Evolutionary conservation across 257 asterid species (phyloP).

Genomic region (Solanum chiquidenum): DNA sequence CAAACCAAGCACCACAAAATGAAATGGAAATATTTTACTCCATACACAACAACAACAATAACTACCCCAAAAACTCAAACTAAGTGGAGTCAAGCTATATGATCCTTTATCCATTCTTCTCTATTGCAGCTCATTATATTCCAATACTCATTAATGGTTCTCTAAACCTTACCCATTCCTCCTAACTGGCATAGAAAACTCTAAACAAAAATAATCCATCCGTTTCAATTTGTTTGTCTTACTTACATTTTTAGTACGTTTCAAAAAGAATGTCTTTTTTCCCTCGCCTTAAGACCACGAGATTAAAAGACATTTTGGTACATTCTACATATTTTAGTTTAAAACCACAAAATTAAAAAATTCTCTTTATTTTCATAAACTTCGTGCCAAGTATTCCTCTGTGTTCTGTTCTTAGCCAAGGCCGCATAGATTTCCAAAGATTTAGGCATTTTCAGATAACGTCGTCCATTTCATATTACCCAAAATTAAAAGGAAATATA

Average conservation of each 20-base stretch:
- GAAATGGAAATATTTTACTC: neutral
- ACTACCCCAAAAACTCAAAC: neutral
- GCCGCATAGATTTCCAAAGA: neutral
- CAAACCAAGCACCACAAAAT: neutral
- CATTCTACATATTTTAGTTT: neutral
- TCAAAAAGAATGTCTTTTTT: neutral
- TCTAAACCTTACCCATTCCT: neutral
- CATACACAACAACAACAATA: neutral
- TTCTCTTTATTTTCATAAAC: neutral
- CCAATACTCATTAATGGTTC: neutral
- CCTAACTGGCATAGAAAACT: neutral
- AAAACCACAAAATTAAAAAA: neutral
- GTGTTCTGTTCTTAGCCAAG: neutral
- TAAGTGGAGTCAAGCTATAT: neutral
- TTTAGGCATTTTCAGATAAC: neutral
- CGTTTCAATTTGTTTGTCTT: no score
- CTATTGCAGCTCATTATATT: neutral
- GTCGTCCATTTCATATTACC: neutral
- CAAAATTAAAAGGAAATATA: neutral
- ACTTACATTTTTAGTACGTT: neutral
- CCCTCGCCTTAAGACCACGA: neutral
- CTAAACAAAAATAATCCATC: no score
- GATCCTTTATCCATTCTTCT: neutral
- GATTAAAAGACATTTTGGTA: neutral
- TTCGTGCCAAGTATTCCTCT: neutral